A percentile compares a stretch with the other conserved stretches of the same genome.
Conservation (phyloP, 306 rosid genomes). For the Corylus heterophylla region DNA sequence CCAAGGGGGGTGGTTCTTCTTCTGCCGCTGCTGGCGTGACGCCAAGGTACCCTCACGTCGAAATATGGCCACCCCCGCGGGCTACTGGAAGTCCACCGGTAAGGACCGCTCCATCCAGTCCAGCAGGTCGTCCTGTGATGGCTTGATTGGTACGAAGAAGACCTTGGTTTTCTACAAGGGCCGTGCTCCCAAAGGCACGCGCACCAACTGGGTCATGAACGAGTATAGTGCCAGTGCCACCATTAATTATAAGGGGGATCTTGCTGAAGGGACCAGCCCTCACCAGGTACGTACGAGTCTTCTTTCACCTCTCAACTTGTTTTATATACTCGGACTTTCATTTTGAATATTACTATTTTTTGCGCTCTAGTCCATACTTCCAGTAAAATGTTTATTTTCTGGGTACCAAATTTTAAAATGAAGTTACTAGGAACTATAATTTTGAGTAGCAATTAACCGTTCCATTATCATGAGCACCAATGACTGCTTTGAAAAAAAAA, state of each 20-base stretch:
- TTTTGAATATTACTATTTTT: too few species aligned
- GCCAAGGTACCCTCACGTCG: not conserved
- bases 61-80: fast-evolving
- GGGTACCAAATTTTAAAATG: too few species aligned
- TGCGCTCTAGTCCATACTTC: too few species aligned
- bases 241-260: too few species aligned
- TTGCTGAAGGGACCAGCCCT: not conserved
- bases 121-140: not conserved
- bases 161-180: not conserved
- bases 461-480: too few species aligned
- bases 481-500: too few species aligned
- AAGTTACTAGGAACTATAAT: too few species aligned
- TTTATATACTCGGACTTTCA: too few species aligned
- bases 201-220: not conserved
- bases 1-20: not conserved
- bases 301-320: too few species aligned
- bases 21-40: not conserved
- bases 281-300: not conserved
- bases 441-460: too few species aligned
- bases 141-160: not conserved
- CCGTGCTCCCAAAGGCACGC: not conserved
- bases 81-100: not conserved
- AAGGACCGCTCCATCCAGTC: not conserved
- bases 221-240: not conserved
- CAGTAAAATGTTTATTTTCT: too few species aligned